A percentile compares a stretch with the other conserved stretches of the same genome.
Conservation (phyloP, 345 rosid genomes). For the Ceriops zippeliana region DNA sequence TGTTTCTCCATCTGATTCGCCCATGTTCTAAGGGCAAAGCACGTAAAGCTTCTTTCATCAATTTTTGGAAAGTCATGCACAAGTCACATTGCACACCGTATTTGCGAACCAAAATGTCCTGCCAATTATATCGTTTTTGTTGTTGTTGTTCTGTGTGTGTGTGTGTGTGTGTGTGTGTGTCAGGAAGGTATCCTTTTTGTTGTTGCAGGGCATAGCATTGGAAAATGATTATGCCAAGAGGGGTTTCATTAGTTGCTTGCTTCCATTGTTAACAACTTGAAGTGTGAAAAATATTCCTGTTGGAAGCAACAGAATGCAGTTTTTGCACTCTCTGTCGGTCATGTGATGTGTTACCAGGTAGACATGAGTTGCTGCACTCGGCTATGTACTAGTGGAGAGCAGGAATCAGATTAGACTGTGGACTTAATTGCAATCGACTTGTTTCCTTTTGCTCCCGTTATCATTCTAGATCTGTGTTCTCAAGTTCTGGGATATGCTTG, state of each 20-base stretch:
- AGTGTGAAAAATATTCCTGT: neutral
- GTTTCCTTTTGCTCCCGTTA: neutral
- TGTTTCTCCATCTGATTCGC: slow-evolving; percentile 75
- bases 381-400: neutral
- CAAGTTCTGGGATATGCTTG: neutral
- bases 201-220: neutral
- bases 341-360: slow-evolving; percentile 8
- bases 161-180: too few relatives aligned
- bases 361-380: neutral
- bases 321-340: slow-evolving; percentile 3
- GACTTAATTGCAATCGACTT: slow-evolving; percentile 3
- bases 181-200: neutral
- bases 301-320: slow-evolving; percentile 11
- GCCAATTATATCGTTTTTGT: neutral
- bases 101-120: neutral
- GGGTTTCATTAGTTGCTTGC: neutral
- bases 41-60: neutral
- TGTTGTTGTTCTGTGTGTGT: too few relatives aligned
- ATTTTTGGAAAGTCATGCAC: neutral
- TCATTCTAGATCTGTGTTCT: neutral
- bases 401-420: neutral
- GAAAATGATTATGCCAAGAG: neutral
- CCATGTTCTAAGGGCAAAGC: slow-evolving; percentile 44
- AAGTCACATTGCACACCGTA: neutral
- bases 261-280: neutral